Percentiles rank a stretch among this genome's conserved stretches.
phyloP scores from a whole-genome alignment of 345 rosid species.

The Stellera chamaejasme region DNA sequence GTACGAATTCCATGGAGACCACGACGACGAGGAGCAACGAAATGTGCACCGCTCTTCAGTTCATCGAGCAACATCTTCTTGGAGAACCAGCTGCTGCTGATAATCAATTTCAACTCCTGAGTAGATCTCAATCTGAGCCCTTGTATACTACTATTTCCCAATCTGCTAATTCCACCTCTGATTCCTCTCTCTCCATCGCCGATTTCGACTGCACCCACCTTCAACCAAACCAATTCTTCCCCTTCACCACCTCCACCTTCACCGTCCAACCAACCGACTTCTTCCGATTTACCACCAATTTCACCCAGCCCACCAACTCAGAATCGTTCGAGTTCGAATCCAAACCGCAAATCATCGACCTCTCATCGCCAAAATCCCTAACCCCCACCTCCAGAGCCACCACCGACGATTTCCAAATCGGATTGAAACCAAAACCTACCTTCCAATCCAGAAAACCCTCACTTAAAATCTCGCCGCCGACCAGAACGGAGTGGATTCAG shows the following conservation, averaged over 20 bases:
- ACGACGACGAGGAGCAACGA: conserved; percentile 19
- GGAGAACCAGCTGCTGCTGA: conserved; percentile 20
- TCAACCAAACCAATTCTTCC: conserved; percentile 15
- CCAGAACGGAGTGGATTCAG: conserved; percentile 38
- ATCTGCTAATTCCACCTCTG: conserved; percentile 17
- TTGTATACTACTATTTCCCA: conserved; percentile 5
- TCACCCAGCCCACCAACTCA: conserved; percentile 8
- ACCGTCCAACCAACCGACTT: conserved; percentile 14
- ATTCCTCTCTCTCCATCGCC: conserved; percentile 17
- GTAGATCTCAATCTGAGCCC: too few relatives aligned
- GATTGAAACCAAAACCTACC: conserved; percentile 14
- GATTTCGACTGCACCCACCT: conserved; percentile 12
- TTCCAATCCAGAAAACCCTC: conserved; percentile 35
- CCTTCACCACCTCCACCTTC: conserved; percentile 3
- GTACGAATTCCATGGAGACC: conserved; percentile 26
- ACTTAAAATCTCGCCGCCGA: conserved; percentile 44
- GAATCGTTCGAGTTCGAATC: conserved; percentile 27
- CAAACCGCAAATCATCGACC: conserved; percentile 33
- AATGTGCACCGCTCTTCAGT: conserved; percentile 31
- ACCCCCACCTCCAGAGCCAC: conserved; percentile 6
- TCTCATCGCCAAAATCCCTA: conserved; percentile 19
- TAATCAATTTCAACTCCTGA: conserved; percentile 9
- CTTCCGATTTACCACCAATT: conserved; percentile 13
- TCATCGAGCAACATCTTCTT: conserved; percentile 47
- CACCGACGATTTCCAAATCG: conserved; percentile 13